A percentile compares a stretch with the other conserved stretches of the same genome.
These are phyloP conservation scores for Botrytis medusae DNA, from an alignment of 2,329 filamentous ascomycete species.

Conservation along the genomic window DNA sequence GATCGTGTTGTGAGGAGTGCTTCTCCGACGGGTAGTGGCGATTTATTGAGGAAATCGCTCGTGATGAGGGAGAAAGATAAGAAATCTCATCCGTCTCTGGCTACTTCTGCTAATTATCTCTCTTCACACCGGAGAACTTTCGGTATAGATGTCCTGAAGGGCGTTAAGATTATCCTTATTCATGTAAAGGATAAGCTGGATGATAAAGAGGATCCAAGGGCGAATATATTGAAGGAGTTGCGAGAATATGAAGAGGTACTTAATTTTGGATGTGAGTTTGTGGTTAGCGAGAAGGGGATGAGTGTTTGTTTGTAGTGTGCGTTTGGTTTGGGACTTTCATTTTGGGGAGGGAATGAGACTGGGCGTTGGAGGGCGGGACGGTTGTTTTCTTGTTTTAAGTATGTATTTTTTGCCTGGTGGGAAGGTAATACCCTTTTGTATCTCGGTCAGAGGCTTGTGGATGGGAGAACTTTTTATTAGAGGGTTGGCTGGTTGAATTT, in stretches of 20 bases:
- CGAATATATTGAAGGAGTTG: constrained; percentile 71
- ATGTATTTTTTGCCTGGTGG: neutral
- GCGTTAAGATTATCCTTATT: constrained; percentile 81
- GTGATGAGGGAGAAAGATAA: neutral
- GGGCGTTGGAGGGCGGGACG: neutral
- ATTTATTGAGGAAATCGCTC: neutral
- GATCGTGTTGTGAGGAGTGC: neutral
- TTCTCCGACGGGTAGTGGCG: neutral
- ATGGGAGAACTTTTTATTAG: neutral
- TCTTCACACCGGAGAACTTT: neutral
- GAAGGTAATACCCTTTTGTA: neutral
- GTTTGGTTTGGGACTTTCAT: neutral
- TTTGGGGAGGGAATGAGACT: neutral
- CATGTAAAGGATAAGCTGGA: constrained; percentile 86
- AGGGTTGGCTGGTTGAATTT: neutral
- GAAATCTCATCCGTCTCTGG: neutral
- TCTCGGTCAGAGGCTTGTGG: neutral
- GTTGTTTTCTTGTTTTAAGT: neutral
- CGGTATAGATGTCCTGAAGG: constrained; percentile 50
- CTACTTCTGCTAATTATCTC: neutral
- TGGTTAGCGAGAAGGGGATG: constrained; percentile 46
- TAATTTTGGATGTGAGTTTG: constrained; percentile 74
- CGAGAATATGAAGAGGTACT: constrained; percentile 55
- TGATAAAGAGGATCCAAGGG: constrained; percentile 64
- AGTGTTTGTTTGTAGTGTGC: neutral